Conservation (phyloP, 1,139 yeast species). For the Saccharomycopsis hybrid region DNA sequence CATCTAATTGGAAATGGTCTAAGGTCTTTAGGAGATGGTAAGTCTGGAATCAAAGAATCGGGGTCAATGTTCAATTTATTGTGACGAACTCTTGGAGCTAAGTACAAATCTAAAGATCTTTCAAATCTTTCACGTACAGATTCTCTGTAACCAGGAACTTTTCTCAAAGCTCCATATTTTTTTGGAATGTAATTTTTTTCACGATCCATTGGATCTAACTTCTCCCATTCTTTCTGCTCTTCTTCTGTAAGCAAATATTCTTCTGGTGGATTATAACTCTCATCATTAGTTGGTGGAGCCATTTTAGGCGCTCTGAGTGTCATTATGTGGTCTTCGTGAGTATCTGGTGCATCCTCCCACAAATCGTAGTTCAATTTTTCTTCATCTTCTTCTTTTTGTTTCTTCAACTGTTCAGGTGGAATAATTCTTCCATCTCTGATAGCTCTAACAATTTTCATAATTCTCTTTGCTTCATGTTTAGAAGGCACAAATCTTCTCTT, state of each 20-base stretch:
- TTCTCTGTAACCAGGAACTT: conserved; percentile 90
- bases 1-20: conserved; percentile 97
- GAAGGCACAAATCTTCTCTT: conserved; percentile 96
- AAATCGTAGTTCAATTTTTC: conserved; percentile 54
- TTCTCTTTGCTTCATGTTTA: conserved; percentile 90
- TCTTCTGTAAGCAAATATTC: conserved; percentile 81
- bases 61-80: conserved; percentile 92
- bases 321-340: conserved; percentile 72
- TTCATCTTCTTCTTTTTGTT: conserved; percentile 41
- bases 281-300: conserved; percentile 95
- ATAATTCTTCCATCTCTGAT: conserved; percentile 93
- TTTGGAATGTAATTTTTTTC: conserved; percentile 77
- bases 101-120: conserved; percentile 84
- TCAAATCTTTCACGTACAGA: conserved; percentile 86
- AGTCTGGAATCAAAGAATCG: conserved; percentile 88
- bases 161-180: conserved; percentile 74
- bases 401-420: conserved; percentile 57
- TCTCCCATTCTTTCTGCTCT: conserved; percentile 69
- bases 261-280: conserved; percentile 95
- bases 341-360: conserved; percentile 68
- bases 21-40: conserved; percentile 94
- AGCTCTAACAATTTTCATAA: conserved; percentile 94
- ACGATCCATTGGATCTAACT: conserved; percentile 69
- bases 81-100: conserved; percentile 94
- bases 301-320: conserved; percentile 90